Base-by-base conservation (phyloP, 2,329 filamentous ascomycete genomes). In the Venturia oleaginea region DNA sequence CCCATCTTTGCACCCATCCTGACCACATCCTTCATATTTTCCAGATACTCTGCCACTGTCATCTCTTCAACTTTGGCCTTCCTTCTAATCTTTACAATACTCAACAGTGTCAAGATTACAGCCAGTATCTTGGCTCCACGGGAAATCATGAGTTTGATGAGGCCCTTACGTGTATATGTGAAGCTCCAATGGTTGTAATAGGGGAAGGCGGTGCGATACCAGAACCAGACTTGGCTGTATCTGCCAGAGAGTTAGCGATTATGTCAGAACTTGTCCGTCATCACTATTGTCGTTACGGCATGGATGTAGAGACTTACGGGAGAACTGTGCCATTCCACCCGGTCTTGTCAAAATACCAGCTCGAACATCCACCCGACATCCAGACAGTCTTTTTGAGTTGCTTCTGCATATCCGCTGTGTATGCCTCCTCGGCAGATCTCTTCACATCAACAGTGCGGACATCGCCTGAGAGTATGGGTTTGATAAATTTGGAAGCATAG, bases 401-500 rank as follows among this genome's bases (percentile, higher is more conserved):
- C 61, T 72, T 68, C 67, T 84, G 81, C 4, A 84, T 73, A 61
- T 81, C 77, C 3, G 69, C 67, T 6, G 80, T 78, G 75, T 79
- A 84, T 51, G 72, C 71, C 19, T 75, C 69, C 68, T 83, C 80
- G 1, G 79, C 79, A 40, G 77, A 72, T 67, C 78, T 75, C 67
- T 77, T 83, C 38, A 84, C 72, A 65, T 83, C 81, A 48, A 77
- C 77, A 0, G 75, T 74, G 19, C 69, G 72, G 19, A 77, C 76
- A 24, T 80, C 75, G 0, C 80, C 80, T 3, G 74, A 71, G 15
- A 84, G 66, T 22, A 86, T 76, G 2, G 82, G 80, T 68, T 79
- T 79, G 67, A 88, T 81, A 67, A 88, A 79, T 0, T 83, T 83
- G 11, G 88, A 70, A 0, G 81, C 79, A 70, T 83, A 86, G 66